Evolutionary conservation across 257 asterid genomes (phyloP), one percentile per base, ranked within the genome.

Genomic region (Primulina huaijiensis): DNA sequence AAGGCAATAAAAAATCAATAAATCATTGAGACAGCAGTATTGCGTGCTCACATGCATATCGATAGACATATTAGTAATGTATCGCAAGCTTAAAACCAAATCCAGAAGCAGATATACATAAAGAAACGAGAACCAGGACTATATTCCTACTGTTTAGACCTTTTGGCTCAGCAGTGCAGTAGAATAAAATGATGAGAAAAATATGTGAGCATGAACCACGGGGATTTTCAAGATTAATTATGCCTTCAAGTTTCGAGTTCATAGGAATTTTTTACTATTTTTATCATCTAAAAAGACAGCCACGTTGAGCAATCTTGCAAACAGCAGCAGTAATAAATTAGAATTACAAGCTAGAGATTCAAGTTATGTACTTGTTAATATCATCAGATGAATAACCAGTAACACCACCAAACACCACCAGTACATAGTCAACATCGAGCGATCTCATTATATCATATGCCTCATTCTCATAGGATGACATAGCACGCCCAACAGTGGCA

Each of bases 401-500:
- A 21, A 93, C 96, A 71, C 99, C 99, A 74, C 99, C 99, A 71
- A 93, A 93, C 53, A 93, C 99, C 79, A 93, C 99, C 67, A 93
- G 66, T 23, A 93, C 99, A 70, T 93, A 93, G 74, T 87, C 88
- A 70, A 93, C 99, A 78, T 93, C 99, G 70, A 94, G 83, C 30
- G 99, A 90, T 79, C 89, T 83, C 96, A 94, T 94, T 77, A 94
- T 94, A 65, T 90, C 99, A 77, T 90, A 90, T 11, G 99, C 99
- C 82, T 94, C 99, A 62, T 86, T 92, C 76, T 93, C 99, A 75
- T 94, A 86, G 62, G 99, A 94, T 37, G 99, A 86, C 99, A 94
- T 94, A 14, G 99, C 99, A 76, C 99, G 96, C 56, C 99, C 99
- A 63, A 94, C 99, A 8, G 99, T 94, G 69, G 99, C 99, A 70